These are phyloP conservation scores for Chlorella sp. DNA, from an alignment of 139 green algal genomes.

Conservation along the genomic window DNA sequence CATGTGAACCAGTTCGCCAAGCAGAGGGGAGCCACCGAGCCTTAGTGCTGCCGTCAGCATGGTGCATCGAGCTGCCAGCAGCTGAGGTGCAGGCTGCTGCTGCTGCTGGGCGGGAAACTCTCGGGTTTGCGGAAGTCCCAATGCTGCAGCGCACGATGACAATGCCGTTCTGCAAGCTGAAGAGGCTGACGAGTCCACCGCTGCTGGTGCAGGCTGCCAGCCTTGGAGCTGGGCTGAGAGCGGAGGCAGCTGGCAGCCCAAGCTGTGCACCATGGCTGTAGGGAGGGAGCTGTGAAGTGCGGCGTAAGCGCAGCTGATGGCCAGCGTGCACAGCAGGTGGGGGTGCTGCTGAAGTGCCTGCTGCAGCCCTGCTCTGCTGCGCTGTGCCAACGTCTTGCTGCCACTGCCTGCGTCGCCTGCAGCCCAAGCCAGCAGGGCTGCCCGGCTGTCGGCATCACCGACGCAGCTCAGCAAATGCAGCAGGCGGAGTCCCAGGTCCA, in stretches of 20 bases:
- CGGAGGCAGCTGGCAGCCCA: background rate
- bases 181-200: too few species aligned
- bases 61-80: background rate
- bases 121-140: background rate
- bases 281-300: background rate
- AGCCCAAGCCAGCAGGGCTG: slow-evolving; percentile 4
- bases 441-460: background rate
- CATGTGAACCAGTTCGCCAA: background rate
- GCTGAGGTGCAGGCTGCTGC: background rate
- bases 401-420: background rate
- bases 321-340: background rate
- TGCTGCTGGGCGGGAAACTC: too few species aligned
- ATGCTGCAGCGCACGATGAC: background rate
- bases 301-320: slow-evolving; percentile 1
- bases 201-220: background rate
- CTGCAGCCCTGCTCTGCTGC: slow-evolving; percentile 14
- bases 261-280: background rate
- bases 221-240: background rate
- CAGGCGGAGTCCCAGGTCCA: slow-evolving; percentile 32
- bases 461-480: slow-evolving; percentile 17
- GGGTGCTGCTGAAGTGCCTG: background rate
- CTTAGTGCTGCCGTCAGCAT: background rate
- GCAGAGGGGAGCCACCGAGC: background rate
- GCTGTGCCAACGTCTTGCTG: background rate
- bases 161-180: background rate